Percentiles rank a stretch among this genome's conserved stretches.
phyloP scores from a whole-genome alignment of 2,329 filamentous ascomycete genomes.

The Penicillium psychrosexuale region DNA sequence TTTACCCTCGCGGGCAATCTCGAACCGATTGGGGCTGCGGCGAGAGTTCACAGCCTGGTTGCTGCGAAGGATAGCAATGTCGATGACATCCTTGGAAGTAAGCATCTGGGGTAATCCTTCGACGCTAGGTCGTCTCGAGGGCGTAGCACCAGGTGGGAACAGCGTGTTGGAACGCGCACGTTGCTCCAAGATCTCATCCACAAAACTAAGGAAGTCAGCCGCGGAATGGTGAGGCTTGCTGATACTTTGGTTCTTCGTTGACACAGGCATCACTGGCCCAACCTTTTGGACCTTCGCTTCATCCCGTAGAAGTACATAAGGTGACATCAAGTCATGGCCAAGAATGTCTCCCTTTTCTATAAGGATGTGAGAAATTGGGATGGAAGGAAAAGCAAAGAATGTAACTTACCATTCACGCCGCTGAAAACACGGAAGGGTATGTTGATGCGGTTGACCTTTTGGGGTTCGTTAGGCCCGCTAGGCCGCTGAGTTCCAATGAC shows the following conservation, averaged over 20 bases:
- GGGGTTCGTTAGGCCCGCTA: conserved; percentile 72
- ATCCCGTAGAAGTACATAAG: conserved; percentile 85
- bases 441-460: conserved; percentile 81
- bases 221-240: conserved; percentile 46
- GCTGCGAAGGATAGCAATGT: conserved; percentile 82
- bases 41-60: conserved; percentile 65
- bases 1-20: conserved; percentile 87
- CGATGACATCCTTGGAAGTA: conserved; percentile 79
- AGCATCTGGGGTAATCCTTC: conserved; percentile 52
- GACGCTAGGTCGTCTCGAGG: conserved; percentile 55
- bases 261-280: conserved; percentile 37
- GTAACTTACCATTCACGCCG: conserved; percentile 69
- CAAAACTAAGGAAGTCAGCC: conserved; percentile 71
- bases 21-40: conserved; percentile 86
- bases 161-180: conserved; percentile 52
- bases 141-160: conserved; percentile 68
- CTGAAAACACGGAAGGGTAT: conserved; percentile 90
- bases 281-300: conserved; percentile 65
- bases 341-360: conserved; percentile 74
- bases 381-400: neutral
- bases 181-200: conserved; percentile 68
- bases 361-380: conserved; percentile 19
- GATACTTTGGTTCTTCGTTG: conserved; percentile 40
- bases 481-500: conserved; percentile 88
- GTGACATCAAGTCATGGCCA: conserved; percentile 90